Conservation (phyloP, 805 yeast genomes). For the Cyberlindnera sargentensis region DNA sequence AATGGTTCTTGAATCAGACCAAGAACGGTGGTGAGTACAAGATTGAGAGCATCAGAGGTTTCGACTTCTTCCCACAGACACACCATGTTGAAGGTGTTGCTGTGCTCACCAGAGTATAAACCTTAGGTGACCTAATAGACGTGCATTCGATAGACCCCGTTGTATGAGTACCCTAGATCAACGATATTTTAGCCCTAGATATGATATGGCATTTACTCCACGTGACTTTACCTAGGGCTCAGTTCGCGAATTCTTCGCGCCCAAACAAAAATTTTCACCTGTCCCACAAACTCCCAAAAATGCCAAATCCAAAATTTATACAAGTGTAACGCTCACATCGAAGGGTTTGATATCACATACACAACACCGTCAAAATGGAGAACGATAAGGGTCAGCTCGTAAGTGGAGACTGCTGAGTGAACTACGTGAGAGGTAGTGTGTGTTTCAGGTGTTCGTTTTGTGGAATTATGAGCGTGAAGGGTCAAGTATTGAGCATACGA, state of each 20-base stretch:
- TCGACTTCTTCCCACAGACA: conserved; percentile 95
- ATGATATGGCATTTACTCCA: not conserved
- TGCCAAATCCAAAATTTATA: conserved; percentile 11
- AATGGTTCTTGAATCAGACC: conserved; percentile 67
- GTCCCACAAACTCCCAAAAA: conserved; percentile 6
- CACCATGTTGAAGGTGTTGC: conserved; percentile 90
- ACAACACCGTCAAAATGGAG: conserved; percentile 69
- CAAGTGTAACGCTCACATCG: not conserved
- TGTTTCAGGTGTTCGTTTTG: no score
- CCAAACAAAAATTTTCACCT: conserved; percentile 14
- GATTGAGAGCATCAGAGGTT: conserved; percentile 83
- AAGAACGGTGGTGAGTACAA: conserved; percentile 53
- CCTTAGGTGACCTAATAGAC: not conserved
- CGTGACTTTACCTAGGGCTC: conserved; percentile 8
- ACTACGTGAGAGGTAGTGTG: no score
- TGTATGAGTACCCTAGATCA: no score
- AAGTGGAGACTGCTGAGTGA: conserved; percentile 36
- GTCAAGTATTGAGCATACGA: no score
- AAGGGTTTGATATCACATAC: conserved; percentile 1
- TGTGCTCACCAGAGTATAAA: conserved; percentile 40
- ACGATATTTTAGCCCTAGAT: not conserved
- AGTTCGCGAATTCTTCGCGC: not conserved
- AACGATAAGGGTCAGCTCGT: conserved; percentile 99
- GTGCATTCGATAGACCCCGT: no score
- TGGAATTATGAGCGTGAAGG: no score